Evolutionary conservation across 805 yeast genomes (phyloP).

Genomic region (Millerozyma miso): DNA sequence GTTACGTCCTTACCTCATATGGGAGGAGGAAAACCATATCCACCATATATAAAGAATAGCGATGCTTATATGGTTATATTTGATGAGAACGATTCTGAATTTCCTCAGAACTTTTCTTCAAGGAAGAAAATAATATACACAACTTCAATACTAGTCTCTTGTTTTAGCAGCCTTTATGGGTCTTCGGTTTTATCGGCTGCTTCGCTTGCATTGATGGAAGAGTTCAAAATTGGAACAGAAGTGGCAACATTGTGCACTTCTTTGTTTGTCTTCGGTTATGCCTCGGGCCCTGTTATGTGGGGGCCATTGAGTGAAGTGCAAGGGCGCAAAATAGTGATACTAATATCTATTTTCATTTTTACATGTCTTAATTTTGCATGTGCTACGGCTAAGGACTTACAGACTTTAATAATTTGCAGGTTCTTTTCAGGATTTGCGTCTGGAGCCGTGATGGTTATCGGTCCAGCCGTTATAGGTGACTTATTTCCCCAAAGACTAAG

Average conservation of each 20-base stretch:
- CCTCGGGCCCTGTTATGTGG: conserved; percentile 82
- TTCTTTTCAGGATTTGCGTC: conserved; percentile 73
- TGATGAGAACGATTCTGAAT: conserved; percentile 65
- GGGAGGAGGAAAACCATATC: conserved; percentile 60
- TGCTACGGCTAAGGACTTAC: conserved; percentile 69
- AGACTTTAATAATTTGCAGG: conserved; percentile 67
- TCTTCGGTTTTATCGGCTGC: conserved; percentile 71
- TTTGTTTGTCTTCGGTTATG: conserved; percentile 78
- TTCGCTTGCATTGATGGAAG: conserved; percentile 38
- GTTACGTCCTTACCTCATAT: too few relatives aligned
- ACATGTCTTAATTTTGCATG: conserved; percentile 48
- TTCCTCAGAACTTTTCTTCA: conserved; percentile 57
- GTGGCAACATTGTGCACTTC: conserved; percentile 72
- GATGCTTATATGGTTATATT: conserved; percentile 60
- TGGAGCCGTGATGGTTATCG: conserved; percentile 72
- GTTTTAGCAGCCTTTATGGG: conserved; percentile 47
- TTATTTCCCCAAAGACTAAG: conserved; percentile 57
- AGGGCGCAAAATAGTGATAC: conserved; percentile 33
- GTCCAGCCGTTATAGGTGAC: conserved; percentile 81
- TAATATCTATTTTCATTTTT: conserved; percentile 31
- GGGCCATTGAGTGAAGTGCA: conserved; percentile 24
- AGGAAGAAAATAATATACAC: conserved; percentile 16
- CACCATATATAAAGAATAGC: conserved; percentile 45
- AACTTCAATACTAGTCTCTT: background rate
- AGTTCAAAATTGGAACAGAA: conserved; percentile 54